Evolutionary conservation across 106 monocot species (phyloP), one percentile per base, ranked within the genome.

Genomic region (Vanilla planifolia): DNA sequence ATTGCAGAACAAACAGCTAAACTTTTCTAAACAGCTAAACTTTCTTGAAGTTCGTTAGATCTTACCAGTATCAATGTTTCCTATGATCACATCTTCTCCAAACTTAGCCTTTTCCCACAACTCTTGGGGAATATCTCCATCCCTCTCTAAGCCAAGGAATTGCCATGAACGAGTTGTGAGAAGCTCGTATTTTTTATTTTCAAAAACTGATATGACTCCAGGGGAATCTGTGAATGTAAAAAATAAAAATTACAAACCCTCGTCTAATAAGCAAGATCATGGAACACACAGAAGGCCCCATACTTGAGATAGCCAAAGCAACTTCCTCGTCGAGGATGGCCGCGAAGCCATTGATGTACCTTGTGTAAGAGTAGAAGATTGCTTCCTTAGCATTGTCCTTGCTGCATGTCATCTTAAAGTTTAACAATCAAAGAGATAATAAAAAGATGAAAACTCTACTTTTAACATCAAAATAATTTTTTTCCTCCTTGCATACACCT

Each of bases 1-100:
- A n/a, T n/a, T n/a, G n/a, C n/a, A n/a, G n/a, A n/a, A n/a, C n/a
- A n/a, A n/a, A n/a, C n/a, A n/a, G n/a, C n/a, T n/a, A n/a, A n/a
- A n/a, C n/a, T n/a, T n/a, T n/a, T n/a, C n/a, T n/a, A n/a, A n/a
- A n/a, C n/a, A n/a, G n/a, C n/a, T n/a, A n/a, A n/a, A n/a, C n/a
- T n/a, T n/a, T n/a, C n/a, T n/a, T n/a, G n/a, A n/a, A n/a, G n/a
- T n/a, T n/a, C n/a, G n/a, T n/a, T n/a, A 47, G 47, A 2, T 6
- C 25, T 22, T 82, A 87, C 87, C 87, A 33, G 71, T 71, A 39
- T 71, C 71, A 8, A 71, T 55, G 43, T 53, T 53, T 56, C 24
- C 71, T 4, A 71, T 71, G 8, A 71, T 71, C 6, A 44, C 26
- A 46, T 63, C 64, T 45, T 71, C 32, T 6, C 71, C 71, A 20